Conservation (phyloP, 441 rosid species). For the Mallotus japonicus region DNA sequence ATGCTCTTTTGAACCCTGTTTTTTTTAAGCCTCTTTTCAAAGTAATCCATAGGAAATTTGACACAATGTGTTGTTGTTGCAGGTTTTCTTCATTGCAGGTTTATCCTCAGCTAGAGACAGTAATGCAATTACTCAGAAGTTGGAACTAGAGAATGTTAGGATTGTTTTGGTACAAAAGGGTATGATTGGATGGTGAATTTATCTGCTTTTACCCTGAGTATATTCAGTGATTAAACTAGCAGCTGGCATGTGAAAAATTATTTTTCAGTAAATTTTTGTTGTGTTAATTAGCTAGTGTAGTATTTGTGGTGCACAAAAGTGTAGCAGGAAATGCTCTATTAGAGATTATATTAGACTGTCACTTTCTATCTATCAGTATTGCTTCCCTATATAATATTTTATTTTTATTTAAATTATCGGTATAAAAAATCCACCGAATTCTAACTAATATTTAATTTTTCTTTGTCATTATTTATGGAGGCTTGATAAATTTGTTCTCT, state of each 20-base stretch:
- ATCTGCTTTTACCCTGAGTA: too few relatives aligned
- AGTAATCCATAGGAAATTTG: too few relatives aligned
- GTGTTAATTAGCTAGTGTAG: neutral
- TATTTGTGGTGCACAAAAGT: neutral
- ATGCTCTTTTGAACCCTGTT: constrained; percentile 14
- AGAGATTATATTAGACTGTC: too few relatives aligned
- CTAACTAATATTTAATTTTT: neutral
- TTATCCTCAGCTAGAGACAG: constrained; percentile 45
- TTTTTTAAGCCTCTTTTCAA: neutral
- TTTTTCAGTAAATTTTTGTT: neutral
- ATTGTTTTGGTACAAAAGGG: neutral
- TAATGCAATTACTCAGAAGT: constrained; percentile 1
- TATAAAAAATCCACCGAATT: too few relatives aligned
- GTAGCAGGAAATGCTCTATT: neutral
- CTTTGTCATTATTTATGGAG: neutral
- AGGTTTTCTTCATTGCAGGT: constrained; percentile 71
- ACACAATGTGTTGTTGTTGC: constrained; percentile 16
- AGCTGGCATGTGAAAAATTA: neutral
- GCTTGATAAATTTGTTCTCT: neutral
- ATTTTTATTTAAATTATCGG: too few relatives aligned
- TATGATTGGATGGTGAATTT: neutral
- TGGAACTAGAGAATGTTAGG: constrained; percentile 13
- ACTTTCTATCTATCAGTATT: neutral
- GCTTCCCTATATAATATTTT: neutral
- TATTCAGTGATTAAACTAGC: neutral